Percentiles rank a stretch among this genome's conserved stretches.
Conservation (phyloP, 371 early-diverging fungal genomes). For the Polyrhizophydium stewartii region DNA sequence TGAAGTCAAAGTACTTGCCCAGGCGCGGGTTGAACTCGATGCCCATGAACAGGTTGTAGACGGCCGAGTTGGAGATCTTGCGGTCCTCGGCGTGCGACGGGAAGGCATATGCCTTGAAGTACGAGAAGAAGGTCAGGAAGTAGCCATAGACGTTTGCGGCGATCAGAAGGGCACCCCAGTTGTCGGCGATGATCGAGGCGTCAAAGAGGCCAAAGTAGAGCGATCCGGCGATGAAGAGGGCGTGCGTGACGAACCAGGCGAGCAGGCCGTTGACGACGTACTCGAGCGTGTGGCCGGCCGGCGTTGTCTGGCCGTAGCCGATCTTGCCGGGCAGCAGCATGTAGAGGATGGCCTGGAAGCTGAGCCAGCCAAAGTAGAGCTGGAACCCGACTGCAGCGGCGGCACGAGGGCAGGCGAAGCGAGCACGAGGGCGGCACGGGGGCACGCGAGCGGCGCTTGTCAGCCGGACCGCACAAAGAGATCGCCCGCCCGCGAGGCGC, state of each 20-base stretch:
- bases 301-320: constrained; percentile 74
- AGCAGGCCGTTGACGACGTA: constrained; percentile 71
- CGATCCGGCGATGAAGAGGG: constrained; percentile 57
- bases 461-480: too few relatives aligned
- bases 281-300: constrained; percentile 70
- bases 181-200: constrained; percentile 62
- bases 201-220: constrained; percentile 52
- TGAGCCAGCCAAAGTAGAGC: constrained; percentile 62
- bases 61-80: constrained; percentile 59
- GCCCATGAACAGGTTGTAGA: constrained; percentile 71
- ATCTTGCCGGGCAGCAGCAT: constrained; percentile 58
- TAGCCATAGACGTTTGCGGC: constrained; percentile 76
- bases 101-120: constrained; percentile 64
- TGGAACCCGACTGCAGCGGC: constrained; percentile 36
- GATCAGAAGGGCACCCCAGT: constrained; percentile 70
- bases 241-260: constrained; percentile 71
- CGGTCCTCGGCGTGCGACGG: constrained; percentile 78
- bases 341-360: constrained; percentile 66
- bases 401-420: neutral
- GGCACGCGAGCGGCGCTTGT: neutral
- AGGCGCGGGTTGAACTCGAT: constrained; percentile 78
- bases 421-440: neutral
- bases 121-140: constrained; percentile 65
- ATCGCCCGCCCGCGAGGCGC: too few relatives aligned
- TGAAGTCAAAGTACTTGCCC: constrained; percentile 70